Percentiles rank a stretch among this genome's conserved stretches.
Evolutionary conservation across 306 rosid species (phyloP).

Genomic region (Ziziphus jujuba): DNA sequence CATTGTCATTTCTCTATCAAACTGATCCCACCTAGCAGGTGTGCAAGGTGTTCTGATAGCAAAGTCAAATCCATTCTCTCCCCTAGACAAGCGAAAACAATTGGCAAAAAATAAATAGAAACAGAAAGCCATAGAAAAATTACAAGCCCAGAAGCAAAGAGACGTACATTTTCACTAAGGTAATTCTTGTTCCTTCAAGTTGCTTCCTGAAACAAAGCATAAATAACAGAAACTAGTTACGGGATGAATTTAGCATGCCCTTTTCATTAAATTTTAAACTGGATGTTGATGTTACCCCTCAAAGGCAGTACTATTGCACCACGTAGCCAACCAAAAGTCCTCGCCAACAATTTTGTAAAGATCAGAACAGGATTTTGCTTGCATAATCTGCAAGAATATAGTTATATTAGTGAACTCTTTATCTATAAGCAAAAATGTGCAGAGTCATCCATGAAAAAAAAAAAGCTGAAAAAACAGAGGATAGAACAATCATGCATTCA

Average conservation of each 20-base stretch:
- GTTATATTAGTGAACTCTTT: background rate
- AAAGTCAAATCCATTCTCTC: conserved; percentile 76
- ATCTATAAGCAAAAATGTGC: background rate
- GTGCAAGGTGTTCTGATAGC: conserved; percentile 89
- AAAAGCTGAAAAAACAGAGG: too few species aligned
- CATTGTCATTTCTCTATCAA: conserved; percentile 81
- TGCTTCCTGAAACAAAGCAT: conserved; percentile 70
- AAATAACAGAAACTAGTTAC: conserved; percentile 33
- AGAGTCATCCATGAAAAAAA: too few species aligned
- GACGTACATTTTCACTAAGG: conserved; percentile 64
- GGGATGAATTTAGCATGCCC: conserved; percentile 16
- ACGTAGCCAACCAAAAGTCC: conserved; percentile 91
- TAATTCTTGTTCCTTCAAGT: conserved; percentile 95
- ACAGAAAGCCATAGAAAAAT: conserved; percentile 16
- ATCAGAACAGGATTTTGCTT: conserved; percentile 86
- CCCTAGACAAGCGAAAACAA: conserved; percentile 45
- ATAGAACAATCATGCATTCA: too few species aligned
- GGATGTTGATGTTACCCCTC: conserved; percentile 61
- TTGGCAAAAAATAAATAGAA: background rate
- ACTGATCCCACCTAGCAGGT: conserved; percentile 89
- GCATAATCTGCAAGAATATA: conserved; percentile 58
- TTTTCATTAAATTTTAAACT: conserved; percentile 13
- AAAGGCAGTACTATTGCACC: conserved; percentile 89
- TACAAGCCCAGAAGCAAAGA: conserved; percentile 26
- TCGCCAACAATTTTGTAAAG: conserved; percentile 75